Evolutionary conservation across 306 rosid genomes (phyloP).

Genomic region (Urtica urens): DNA sequence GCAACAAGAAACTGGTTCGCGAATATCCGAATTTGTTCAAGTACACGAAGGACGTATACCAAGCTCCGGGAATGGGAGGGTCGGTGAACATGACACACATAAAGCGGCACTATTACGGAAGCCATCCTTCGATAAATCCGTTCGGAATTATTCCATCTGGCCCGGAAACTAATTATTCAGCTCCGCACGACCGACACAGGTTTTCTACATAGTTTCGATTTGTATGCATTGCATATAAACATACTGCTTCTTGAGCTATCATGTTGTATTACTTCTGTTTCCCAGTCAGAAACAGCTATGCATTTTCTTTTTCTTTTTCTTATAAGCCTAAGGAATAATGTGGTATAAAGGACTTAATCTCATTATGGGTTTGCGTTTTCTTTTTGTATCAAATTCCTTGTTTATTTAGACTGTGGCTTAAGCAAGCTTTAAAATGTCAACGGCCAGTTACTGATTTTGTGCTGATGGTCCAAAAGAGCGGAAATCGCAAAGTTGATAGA

Average conservation of each 20-base stretch:
- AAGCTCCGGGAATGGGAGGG: conserved; percentile 57
- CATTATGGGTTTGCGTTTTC: no score
- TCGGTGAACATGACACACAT: conserved; percentile 75
- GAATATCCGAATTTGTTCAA: conserved; percentile 81
- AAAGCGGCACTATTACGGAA: conserved; percentile 72
- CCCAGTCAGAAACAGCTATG: not conserved
- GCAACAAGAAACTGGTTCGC: conserved; percentile 73
- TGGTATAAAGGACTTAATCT: no score
- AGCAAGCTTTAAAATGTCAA: no score
- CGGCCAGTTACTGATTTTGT: no score
- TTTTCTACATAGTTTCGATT: conserved; percentile 45
- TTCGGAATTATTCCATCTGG: conserved; percentile 70
- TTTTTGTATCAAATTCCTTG: no score
- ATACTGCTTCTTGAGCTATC: not conserved
- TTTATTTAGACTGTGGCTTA: no score
- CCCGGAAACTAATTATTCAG: conserved; percentile 49
- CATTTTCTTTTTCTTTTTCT: not conserved
- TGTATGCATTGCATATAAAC: not conserved
- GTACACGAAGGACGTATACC: conserved; percentile 75
- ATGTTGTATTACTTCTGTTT: not conserved
- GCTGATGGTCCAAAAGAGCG: no score
- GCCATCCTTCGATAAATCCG: conserved; percentile 79
- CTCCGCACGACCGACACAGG: conserved; percentile 64
- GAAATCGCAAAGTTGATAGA: no score
- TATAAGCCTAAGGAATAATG: no score